These are phyloP conservation scores for Cryptosporidium canis DNA, from an alignment of 169 alveolate species.

Conservation along the genomic window DNA sequence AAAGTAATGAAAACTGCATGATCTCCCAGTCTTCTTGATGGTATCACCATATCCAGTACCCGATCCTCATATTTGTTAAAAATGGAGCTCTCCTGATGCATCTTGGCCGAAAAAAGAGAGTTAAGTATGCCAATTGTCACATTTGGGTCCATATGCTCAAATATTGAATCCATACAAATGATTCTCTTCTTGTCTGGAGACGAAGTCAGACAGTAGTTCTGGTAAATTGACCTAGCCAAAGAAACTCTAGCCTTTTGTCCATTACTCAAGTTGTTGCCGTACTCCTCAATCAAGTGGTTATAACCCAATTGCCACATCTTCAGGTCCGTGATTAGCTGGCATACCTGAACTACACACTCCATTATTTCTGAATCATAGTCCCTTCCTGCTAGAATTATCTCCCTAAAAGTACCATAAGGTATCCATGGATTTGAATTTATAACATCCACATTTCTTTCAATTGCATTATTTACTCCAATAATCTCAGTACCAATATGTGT, in stretches of 20 bases:
- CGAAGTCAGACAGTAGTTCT: not conserved
- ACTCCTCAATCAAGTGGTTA: constrained; percentile 43
- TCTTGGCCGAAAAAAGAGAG: constrained; percentile 3
- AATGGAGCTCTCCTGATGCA: not conserved
- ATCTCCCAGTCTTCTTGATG: not conserved
- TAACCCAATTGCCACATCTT: constrained; percentile 36
- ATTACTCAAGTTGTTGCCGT: constrained; percentile 62
- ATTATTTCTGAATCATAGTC: constrained; percentile 2
- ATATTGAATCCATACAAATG: constrained; percentile 53
- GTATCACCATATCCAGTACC: not conserved
- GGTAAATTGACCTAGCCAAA: constrained; percentile 55
- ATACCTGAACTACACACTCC: not conserved
- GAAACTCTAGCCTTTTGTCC: constrained; percentile 63
- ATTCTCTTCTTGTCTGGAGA: not conserved
- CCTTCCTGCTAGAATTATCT: constrained; percentile 50
- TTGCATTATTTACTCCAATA: not conserved
- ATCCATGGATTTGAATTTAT: constrained; percentile 57
- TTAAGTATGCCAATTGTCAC: constrained; percentile 4
- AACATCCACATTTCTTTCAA: constrained; percentile 1
- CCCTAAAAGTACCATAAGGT: constrained; percentile 58
- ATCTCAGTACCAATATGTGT: not conserved
- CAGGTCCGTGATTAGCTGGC: constrained; percentile 46
- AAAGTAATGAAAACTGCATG: constrained; percentile 16
- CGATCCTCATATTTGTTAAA: not conserved
- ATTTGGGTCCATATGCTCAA: constrained; percentile 57